A percentile compares a stretch with the other conserved stretches of the same genome.
Conservation (phyloP, 495 filamentous ascomycete genomes). For the Aspergillus nidulans region DNA sequence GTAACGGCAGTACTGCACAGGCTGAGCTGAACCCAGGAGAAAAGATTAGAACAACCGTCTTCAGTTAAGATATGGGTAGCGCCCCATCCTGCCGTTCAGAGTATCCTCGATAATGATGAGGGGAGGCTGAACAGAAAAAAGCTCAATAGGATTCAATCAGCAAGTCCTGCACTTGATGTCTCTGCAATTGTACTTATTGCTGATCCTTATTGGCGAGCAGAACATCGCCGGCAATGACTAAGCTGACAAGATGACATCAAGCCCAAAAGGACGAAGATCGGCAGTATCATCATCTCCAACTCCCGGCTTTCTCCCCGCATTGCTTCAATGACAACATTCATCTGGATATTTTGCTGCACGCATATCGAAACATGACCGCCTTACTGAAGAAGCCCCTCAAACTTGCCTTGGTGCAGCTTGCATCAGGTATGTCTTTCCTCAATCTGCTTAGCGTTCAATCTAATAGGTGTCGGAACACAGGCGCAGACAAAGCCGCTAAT, state of each 20-base stretch:
- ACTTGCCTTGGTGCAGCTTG: constrained; percentile 78
- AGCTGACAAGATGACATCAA: neutral
- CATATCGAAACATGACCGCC: constrained; percentile 39
- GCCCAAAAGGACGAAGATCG: neutral
- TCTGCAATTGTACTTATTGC: neutral
- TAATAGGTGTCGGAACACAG: constrained; percentile 29
- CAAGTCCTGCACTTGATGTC: neutral
- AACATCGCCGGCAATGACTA: neutral
- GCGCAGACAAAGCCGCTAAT: constrained; percentile 79
- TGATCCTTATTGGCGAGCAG: too few species aligned
- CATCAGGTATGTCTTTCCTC: constrained; percentile 48
- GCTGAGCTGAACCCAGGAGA: neutral
- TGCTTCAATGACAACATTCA: neutral
- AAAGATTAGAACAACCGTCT: neutral
- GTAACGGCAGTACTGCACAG: constrained; percentile 13
- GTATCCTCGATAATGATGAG: neutral
- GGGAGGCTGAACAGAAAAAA: neutral
- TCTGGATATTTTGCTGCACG: neutral
- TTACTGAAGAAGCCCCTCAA: constrained; percentile 71
- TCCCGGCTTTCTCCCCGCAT: constrained; percentile 4
- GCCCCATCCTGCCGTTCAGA: neutral
- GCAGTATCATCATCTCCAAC: neutral
- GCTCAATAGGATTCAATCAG: neutral
- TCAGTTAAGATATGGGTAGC: neutral
- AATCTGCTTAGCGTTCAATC: neutral